Conservation (phyloP, 225 moss, liverwort and hornwort genomes). For the Pleurozium schreberi region DNA sequence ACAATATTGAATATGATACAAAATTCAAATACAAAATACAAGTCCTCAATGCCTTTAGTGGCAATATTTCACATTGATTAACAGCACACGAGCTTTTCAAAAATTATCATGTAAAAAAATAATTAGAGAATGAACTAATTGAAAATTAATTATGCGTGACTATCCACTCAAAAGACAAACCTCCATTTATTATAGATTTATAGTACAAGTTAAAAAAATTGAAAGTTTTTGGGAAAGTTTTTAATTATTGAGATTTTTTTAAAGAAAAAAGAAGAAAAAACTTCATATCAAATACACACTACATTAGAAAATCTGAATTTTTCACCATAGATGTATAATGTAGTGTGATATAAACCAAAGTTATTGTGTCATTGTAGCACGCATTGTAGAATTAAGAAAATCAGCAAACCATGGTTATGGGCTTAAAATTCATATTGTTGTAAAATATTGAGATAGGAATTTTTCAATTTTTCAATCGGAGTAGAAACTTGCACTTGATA, state of each 20-base stretch:
- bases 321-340: not conserved
- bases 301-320: not conserved
- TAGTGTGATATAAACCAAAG: not conserved
- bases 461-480: not conserved
- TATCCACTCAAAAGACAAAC: too few relatives aligned
- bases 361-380: rapidly evolving
- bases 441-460: not conserved
- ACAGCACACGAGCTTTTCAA: too few relatives aligned
- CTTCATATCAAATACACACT: not conserved
- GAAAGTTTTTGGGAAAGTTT: not conserved
- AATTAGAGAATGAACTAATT: too few relatives aligned
- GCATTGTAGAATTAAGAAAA: not conserved
- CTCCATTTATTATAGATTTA: too few relatives aligned
- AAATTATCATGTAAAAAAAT: too few relatives aligned
- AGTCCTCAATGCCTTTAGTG: too few relatives aligned
- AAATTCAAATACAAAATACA: too few relatives aligned
- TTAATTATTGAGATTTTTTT: not conserved
- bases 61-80: too few relatives aligned
- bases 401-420: too few relatives aligned
- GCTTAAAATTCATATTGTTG: rapidly evolving
- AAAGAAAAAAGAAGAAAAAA: not conserved
- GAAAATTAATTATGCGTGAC: too few relatives aligned
- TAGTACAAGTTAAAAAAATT: too few relatives aligned
- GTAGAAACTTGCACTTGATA: not conserved
- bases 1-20: too few relatives aligned